These are phyloP conservation scores for Corymbia citriodora DNA, from an alignment of 441 rosid genomes.

Conservation along the genomic window DNA sequence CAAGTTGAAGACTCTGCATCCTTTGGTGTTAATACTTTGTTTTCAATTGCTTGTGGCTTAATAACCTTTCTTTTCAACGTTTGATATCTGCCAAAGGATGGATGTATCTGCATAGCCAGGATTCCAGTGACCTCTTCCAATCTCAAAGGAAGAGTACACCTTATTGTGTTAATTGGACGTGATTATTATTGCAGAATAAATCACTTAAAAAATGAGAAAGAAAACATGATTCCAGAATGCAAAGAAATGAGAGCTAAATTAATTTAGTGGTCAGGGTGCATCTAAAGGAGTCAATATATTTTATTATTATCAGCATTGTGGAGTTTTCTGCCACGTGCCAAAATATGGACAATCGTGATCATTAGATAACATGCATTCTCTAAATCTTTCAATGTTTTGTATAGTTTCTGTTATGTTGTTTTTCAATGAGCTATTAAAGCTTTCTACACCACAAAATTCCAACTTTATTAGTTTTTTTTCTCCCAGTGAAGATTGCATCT, in stretches of 20 bases:
- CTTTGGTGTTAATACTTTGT: background rate
- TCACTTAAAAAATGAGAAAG: background rate
- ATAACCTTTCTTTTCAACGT: background rate
- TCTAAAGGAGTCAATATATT: background rate
- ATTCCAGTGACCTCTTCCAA: background rate
- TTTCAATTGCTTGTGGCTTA: background rate
- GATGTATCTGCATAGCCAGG: background rate
- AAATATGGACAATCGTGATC: background rate
- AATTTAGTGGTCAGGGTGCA: background rate
- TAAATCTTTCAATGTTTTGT: background rate
- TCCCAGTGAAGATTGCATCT: background rate
- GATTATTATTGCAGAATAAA: background rate
- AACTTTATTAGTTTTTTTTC: background rate
- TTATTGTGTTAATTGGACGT: background rate
- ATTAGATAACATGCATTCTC: background rate
- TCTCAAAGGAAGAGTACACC: background rate
- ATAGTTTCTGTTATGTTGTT: background rate
- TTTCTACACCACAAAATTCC: background rate
- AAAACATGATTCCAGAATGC: background rate
- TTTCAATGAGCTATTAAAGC: background rate
- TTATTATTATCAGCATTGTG: background rate
- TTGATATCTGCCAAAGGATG: background rate
- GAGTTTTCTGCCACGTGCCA: background rate
- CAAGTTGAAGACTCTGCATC: background rate
- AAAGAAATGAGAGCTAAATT: background rate